A percentile compares a stretch with the other conserved stretches of the same genome.
These are phyloP conservation scores for Penicillium robsamsonii DNA, from an alignment of 495 filamentous ascomycete species.

Conservation along the genomic window DNA sequence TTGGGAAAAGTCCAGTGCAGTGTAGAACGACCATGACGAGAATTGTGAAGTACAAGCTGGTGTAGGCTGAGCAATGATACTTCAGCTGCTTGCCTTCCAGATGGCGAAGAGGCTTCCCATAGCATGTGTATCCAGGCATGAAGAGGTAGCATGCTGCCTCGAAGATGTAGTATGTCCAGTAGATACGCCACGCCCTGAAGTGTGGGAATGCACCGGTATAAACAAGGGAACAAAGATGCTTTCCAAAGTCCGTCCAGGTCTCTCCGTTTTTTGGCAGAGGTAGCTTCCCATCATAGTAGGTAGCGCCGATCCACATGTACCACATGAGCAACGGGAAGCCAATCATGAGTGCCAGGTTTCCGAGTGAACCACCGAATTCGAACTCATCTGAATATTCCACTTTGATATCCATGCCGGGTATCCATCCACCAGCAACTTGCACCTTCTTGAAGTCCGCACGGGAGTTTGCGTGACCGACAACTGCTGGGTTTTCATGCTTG, in stretches of 20 bases:
- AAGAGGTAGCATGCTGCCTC: constrained; percentile 73
- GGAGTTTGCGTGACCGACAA: not conserved
- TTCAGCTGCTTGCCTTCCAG: constrained; percentile 68
- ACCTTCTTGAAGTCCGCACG: constrained; percentile 13
- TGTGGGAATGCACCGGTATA: constrained; percentile 77
- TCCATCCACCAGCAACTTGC: constrained; percentile 24
- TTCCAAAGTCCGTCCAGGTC: constrained; percentile 59
- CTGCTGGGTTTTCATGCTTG: not conserved
- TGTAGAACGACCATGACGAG: constrained; percentile 58
- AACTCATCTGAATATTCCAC: constrained; percentile 42
- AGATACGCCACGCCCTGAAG: constrained; percentile 74
- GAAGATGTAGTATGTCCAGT: constrained; percentile 80
- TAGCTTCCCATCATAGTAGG: constrained; percentile 78
- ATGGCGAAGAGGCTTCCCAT: constrained; percentile 69
- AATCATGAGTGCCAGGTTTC: constrained; percentile 72
- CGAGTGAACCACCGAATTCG: constrained; percentile 81
- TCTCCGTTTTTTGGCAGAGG: constrained; percentile 61
- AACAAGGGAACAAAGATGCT: constrained; percentile 61
- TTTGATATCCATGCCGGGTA: constrained; percentile 26
- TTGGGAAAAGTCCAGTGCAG: constrained; percentile 69
- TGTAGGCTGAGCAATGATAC: constrained; percentile 83
- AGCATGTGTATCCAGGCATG: constrained; percentile 73
- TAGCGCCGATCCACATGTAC: constrained; percentile 96
- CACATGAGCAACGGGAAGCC: constrained; percentile 89
- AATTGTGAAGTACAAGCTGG: constrained; percentile 77